Evolutionary conservation across 2,329 filamentous ascomycete species (phyloP).

Genomic region (Graphium sp.): DNA sequence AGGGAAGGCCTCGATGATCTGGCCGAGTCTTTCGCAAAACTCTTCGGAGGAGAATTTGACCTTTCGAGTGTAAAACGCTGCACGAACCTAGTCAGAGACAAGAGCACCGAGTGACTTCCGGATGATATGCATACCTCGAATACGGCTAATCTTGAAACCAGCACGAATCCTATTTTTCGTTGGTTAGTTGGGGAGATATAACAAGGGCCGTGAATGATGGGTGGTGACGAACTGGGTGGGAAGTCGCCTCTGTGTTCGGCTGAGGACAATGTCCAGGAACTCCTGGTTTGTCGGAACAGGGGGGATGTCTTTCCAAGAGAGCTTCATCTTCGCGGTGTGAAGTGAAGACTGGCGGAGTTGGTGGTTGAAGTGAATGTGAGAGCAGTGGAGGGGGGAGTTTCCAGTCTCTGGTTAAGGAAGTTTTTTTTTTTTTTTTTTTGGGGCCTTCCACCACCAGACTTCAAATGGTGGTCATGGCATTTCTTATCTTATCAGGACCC

Average conservation of each 20-base stretch:
- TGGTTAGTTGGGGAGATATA: too few species aligned
- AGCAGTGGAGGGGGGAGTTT: constrained; percentile 1
- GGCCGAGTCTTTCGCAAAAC: constrained; percentile 81
- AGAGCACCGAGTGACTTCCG: too few species aligned
- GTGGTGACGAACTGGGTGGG: constrained; percentile 88
- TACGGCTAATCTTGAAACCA: constrained; percentile 59
- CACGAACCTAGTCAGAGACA: constrained; percentile 16
- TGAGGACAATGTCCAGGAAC: constrained; percentile 94
- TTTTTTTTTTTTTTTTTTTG: constrained; percentile 6
- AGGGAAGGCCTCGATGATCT: constrained; percentile 86
- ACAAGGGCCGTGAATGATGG: too few species aligned
- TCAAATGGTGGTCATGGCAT: not conserved
- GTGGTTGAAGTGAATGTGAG: not conserved
- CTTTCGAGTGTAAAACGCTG: constrained; percentile 93
- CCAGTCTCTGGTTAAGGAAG: constrained; percentile 1
- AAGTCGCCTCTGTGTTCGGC: constrained; percentile 77
- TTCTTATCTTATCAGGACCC: constrained; percentile 11
- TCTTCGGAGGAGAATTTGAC: constrained; percentile 98
- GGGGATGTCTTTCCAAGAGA: constrained; percentile 60
- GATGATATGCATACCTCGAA: constrained; percentile 51
- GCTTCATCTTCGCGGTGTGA: constrained; percentile 33
- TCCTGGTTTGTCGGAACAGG: constrained; percentile 86
- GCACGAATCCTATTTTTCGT: too few species aligned
- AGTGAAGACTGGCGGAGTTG: constrained; percentile 2
- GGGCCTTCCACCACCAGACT: too few species aligned